Evolutionary conservation across 345 rosid genomes (phyloP).

Genomic region (Arabis alpina): DNA sequence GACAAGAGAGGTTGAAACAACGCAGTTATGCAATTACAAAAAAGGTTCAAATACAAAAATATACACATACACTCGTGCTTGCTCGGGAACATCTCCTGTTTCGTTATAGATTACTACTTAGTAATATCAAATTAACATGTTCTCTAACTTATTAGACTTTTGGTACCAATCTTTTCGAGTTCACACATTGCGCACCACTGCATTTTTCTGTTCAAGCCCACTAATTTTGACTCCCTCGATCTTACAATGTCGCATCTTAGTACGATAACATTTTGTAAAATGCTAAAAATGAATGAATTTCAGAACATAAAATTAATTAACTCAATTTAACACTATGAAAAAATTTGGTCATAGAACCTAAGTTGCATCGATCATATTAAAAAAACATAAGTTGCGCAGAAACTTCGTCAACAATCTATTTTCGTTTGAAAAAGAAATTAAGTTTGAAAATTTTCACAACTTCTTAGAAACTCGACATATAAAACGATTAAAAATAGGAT

Average conservation of each 20-base stretch:
- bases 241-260: conserved; percentile 29
- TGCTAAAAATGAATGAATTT: background rate
- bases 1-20: conserved; percentile 29
- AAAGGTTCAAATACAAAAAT: conserved; percentile 21
- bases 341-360: conserved; percentile 5
- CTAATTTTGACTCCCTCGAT: conserved; percentile 34
- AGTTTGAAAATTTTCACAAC: no score
- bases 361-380: background rate
- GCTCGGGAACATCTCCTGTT: conserved; percentile 41
- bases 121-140: conserved; percentile 9
- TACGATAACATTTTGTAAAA: conserved; percentile 3
- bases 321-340: background rate
- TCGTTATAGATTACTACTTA: conserved; percentile 6
- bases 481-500: no score
- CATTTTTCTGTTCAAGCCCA: conserved; percentile 28
- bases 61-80: conserved; percentile 34
- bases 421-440: no score
- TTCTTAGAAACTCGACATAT: no score
- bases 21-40: conserved; percentile 16
- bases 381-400: no score
- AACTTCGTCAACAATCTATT: no score
- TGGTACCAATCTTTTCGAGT: conserved; percentile 21
- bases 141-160: conserved; percentile 16
- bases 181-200: conserved; percentile 27
- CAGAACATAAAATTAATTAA: background rate